Conservation (phyloP, 305 asterid genomes). For the Ilex paraguariensis region DNA sequence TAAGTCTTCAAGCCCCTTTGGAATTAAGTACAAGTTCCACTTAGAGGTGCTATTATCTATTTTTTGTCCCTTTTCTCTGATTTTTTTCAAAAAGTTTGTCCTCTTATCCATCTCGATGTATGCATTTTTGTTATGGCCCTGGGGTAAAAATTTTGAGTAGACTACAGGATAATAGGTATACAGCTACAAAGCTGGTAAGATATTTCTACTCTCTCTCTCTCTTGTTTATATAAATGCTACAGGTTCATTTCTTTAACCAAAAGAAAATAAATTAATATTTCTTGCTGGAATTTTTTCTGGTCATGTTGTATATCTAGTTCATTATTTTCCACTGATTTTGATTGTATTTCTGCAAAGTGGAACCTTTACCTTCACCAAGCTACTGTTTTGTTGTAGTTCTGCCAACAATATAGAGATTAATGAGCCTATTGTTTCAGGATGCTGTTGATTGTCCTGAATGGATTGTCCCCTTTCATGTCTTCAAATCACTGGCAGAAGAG, state of each 20-base stretch:
- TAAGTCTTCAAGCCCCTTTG: constrained; percentile 74
- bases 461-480: constrained; percentile 83
- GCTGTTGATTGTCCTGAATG: constrained; percentile 97
- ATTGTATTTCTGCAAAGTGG: too few relatives aligned
- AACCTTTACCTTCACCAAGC: too few relatives aligned
- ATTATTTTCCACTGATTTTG: too few relatives aligned
- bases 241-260: too few relatives aligned
- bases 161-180: background rate
- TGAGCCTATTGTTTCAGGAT: constrained; percentile 48
- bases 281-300: too few relatives aligned
- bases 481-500: constrained; percentile 92
- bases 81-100: background rate
- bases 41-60: constrained; percentile 50
- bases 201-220: background rate
- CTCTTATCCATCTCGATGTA: background rate
- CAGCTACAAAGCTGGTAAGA: background rate
- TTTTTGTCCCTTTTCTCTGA: background rate
- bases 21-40: constrained; percentile 87
- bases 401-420: background rate
- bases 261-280: too few relatives aligned
- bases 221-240: too few relatives aligned
- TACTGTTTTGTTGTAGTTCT: too few relatives aligned
- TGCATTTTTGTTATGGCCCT: background rate
- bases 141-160: background rate
- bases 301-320: too few relatives aligned